These are phyloP conservation scores for Saprolegnia parasitica DNA, from an alignment of 352 stramenopile genomes.

Conservation along the genomic window DNA sequence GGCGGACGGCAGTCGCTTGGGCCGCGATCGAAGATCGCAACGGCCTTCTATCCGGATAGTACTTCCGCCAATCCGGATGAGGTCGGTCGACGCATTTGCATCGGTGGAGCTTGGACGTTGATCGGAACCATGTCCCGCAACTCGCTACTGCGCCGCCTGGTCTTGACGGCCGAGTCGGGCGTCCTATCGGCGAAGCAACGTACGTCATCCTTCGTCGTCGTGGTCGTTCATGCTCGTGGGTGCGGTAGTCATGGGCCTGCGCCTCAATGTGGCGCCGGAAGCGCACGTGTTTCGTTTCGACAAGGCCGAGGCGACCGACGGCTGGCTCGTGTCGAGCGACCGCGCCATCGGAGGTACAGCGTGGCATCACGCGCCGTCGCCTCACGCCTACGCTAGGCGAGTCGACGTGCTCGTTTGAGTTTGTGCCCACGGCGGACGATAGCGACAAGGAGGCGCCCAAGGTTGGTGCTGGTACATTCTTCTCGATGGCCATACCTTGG, in stretches of 20 bases:
- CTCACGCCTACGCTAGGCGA: not conserved
- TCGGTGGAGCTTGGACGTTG: not conserved
- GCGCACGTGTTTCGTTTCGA: constrained; percentile 76
- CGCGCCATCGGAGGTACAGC: constrained; percentile 67
- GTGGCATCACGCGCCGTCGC: not conserved
- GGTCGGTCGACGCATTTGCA: not conserved
- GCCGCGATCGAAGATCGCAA: too few species aligned
- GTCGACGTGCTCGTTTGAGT: constrained; percentile 11
- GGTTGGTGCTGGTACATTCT: not conserved
- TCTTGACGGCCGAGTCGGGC: not conserved
- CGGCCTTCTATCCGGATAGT: too few species aligned
- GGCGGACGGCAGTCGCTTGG: too few species aligned
- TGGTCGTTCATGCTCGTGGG: not conserved
- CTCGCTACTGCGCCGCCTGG: not conserved
- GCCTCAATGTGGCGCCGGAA: constrained; percentile 67
- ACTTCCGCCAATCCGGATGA: too few species aligned
- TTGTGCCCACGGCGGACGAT: not conserved
- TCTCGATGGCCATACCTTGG: not conserved
- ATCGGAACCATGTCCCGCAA: not conserved
- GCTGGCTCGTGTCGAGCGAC: constrained; percentile 74
- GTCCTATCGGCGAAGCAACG: not conserved
- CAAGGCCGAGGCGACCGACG: constrained; percentile 40
- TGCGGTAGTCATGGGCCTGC: constrained; percentile 37
- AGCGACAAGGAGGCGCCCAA: not conserved
- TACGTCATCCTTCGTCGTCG: not conserved